These are phyloP conservation scores for Boletus tomentosulus DNA, from an alignment of 768 basidiomycete species.

Conservation along the genomic window DNA sequence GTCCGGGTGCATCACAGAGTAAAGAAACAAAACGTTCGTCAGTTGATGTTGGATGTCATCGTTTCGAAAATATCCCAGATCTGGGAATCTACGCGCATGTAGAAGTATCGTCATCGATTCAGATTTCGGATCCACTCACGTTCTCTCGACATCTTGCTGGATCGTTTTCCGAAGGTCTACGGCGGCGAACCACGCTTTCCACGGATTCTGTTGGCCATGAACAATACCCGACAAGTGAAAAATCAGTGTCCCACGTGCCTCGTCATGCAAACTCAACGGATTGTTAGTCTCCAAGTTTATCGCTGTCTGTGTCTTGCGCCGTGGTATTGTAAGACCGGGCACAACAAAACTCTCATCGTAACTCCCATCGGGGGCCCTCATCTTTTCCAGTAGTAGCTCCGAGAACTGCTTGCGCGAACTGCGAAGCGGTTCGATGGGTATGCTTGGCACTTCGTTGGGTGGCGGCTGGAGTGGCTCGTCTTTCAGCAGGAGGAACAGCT, in stretches of 20 bases:
- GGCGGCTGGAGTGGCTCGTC: conserved; percentile 60
- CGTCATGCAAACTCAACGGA: conserved; percentile 74
- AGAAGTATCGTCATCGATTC: conserved; percentile 1
- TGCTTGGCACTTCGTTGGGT: conserved; percentile 33
- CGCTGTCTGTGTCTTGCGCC: conserved; percentile 24
- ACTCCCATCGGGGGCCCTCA: conserved; percentile 83
- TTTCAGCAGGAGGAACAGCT: conserved; percentile 65
- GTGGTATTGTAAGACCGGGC: conserved; percentile 44
- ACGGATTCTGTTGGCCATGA: conserved; percentile 66
- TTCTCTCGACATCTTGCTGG: conserved; percentile 91
- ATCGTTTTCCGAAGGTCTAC: conserved; percentile 89
- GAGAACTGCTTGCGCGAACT: conserved; percentile 54
- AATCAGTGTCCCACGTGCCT: conserved; percentile 39
- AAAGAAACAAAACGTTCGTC: conserved; percentile 85
- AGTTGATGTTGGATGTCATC: conserved; percentile 70
- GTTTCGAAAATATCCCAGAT: conserved; percentile 85
- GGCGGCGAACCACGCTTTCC: conserved; percentile 90
- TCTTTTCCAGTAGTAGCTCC: conserved; percentile 56
- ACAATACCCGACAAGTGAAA: neutral
- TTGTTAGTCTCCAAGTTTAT: conserved; percentile 69
- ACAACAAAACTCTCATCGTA: conserved; percentile 65
- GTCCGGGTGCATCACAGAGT: conserved; percentile 70
- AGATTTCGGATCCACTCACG: conserved; percentile 49
- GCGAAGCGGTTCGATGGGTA: conserved; percentile 42
- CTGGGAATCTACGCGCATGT: conserved; percentile 77